A percentile compares a stretch with the other conserved stretches of the same genome.
Conservation (phyloP, 441 rosid genomes). For the Viola pubescens region DNA sequence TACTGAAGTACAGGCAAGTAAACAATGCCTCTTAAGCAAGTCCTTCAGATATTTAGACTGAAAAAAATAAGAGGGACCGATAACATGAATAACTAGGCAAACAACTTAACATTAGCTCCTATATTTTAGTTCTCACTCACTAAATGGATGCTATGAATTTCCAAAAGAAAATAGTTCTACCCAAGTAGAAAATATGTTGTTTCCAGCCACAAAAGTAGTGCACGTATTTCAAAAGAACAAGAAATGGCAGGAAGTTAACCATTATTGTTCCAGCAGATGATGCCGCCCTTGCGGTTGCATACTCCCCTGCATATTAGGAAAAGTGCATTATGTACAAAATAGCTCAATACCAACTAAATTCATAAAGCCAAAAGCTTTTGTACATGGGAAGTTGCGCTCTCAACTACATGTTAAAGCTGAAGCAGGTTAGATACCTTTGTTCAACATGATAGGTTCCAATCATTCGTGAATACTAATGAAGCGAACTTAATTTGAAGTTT, state of each 20-base stretch:
- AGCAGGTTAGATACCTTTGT: neutral
- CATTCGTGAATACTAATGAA: no score
- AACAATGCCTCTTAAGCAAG: no score
- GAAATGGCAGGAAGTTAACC: constrained; percentile 31
- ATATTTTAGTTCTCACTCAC: neutral
- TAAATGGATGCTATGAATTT: neutral
- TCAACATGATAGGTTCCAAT: no score
- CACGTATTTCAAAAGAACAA: neutral
- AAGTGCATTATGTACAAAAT: neutral
- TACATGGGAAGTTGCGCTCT: neutral
- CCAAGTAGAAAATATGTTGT: neutral
- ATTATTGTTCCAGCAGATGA: constrained; percentile 63
- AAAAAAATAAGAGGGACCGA: neutral
- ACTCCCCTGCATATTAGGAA: constrained; percentile 46
- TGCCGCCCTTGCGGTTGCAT: constrained; percentile 73
- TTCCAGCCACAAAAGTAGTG: neutral
- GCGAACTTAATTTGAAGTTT: no score
- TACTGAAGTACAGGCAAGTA: no score
- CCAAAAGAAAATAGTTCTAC: neutral
- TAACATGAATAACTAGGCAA: neutral
- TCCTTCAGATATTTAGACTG: neutral
- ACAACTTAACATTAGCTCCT: neutral
- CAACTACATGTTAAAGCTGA: neutral
- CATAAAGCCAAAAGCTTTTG: no score
- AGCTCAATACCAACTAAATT: neutral